Evolutionary conservation across 2,329 filamentous ascomycete species (phyloP), one percentile per base, ranked within the genome.

Genomic region (Aspergillus sp.): DNA sequence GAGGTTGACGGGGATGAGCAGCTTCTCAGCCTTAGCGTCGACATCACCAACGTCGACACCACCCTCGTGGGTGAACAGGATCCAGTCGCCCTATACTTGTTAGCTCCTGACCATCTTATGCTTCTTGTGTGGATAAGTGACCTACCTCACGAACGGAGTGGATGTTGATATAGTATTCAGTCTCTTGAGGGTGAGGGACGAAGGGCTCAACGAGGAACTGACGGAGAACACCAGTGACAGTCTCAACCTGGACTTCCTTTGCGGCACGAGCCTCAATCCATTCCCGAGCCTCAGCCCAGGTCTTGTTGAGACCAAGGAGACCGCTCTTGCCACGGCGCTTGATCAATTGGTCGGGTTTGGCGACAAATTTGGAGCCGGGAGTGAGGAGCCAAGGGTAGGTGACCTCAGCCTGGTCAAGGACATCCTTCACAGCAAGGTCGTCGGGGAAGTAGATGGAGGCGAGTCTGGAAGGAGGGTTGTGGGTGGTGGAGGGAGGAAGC

Each of bases 121-220:
- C n/a, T n/a, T 42, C 17, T 12, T 25, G 7, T 17, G 12, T 47
- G 43, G 9, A 20, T 25, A 27, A 30, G 32, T 46, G 49, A 84
- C 90, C 84, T 84, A 97, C 93, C 85, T 97, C 93, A 80, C 93
- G 88, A 67, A 95, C 90, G 55, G 93, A 97, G 83, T 96, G 93
- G 80, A 98, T 98, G 84, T 96, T 96, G 80, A 98, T 95, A 78
- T 98, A 98, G 80, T 97, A 97, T 76, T 98, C 93, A 57, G 91
- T 96, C 71, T 90, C 86, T 64, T 90, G 82, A 57, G 90, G 86
- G 75, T 98, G 93, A 65, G 91, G 93, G 54, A 97, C 90, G 68
- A 98, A 97, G 45, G 93, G 93, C 83, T 98, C 93, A 61, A 98
- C 90, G 58, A 98, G 80, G 81, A 98, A 98, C 66, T 94, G 88